These are phyloP conservation scores for Hypomontagnella monticulosa DNA, from an alignment of 495 filamentous ascomycete species.

Conservation along the genomic window DNA sequence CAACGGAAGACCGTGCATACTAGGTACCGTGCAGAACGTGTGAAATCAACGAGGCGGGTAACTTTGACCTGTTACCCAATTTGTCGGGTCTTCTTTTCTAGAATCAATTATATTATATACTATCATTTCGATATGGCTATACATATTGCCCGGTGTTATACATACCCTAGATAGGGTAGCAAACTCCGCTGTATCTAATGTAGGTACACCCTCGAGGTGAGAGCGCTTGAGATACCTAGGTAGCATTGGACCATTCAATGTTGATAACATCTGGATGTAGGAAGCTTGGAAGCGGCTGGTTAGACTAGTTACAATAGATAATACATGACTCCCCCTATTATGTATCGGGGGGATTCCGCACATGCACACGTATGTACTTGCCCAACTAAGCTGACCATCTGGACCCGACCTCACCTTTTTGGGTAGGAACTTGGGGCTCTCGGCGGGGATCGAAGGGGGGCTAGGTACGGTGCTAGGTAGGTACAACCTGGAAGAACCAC, in stretches of 20 bases:
- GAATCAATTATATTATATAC: no score
- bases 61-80: constrained; percentile 25
- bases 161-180: neutral
- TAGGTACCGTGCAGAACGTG: neutral
- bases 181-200: neutral
- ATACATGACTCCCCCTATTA: no score
- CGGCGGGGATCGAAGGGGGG: constrained; percentile 27
- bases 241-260: no score
- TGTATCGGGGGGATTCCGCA: no score
- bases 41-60: constrained; percentile 1
- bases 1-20: no score
- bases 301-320: no score
- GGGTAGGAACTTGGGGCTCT: constrained; percentile 31
- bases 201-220: constrained; percentile 6
- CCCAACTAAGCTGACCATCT: neutral
- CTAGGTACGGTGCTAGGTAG: constrained; percentile 14
- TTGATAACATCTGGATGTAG: neutral
- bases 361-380: constrained; percentile 3
- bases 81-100: constrained; percentile 25
- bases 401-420: constrained; percentile 20
- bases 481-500: no score
- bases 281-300: neutral
- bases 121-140: neutral
- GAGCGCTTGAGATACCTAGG: no score
- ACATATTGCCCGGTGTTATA: neutral